Base-by-base conservation (phyloP, 31 red algal genomes). In the Pterothamnion heteromorphum region DNA sequence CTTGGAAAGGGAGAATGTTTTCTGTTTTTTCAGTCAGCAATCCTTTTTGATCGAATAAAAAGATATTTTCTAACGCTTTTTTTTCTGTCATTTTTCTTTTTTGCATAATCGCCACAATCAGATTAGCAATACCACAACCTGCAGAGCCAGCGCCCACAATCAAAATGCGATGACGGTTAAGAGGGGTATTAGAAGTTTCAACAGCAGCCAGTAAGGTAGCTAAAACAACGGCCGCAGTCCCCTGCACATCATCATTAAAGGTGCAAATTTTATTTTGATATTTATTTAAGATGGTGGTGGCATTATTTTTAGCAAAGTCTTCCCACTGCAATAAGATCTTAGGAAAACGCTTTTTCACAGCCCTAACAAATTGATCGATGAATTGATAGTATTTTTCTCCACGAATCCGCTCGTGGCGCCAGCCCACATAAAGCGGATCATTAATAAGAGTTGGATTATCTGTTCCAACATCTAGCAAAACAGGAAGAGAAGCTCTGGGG, bases 241-340 rank as follows among this genome's bases (percentile, higher is more conserved):
- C 96, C 84, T 99, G 96, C 71, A 99, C 97, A 89, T 99, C 98
- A 89, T 99, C 98, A 90, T 99, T 99, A 87, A 99, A 99, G 58
- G 90, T 94, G 27, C 91, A 93, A 44, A 95, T 43, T n/a, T 81
- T 22, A 31, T 95, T 38, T 22, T 92, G 94, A 86, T 96, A 97
- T 21, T 58, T 83, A 31, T 95, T 38, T 41, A 99, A 94, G 44
- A 99, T 88, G 2, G 92, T 92, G 31, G 92, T 64, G 26, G 98
- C 98, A 71, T 97, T 97, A 39, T 93, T 44, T 27, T 96, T 95
- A 36, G 88, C 94, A 94, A 99, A 99, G 89, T 99, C 98, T 88
- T 99, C 98, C 80, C 94, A 99, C 91, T 99, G 98, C n/a, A 97
- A 92, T 30, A 97, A 64, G 32, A 44, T 89, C 34, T 88, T 90